These are phyloP conservation scores for Stereocaulon alpinum DNA, from an alignment of 495 filamentous ascomycete species.

Conservation along the genomic window DNA sequence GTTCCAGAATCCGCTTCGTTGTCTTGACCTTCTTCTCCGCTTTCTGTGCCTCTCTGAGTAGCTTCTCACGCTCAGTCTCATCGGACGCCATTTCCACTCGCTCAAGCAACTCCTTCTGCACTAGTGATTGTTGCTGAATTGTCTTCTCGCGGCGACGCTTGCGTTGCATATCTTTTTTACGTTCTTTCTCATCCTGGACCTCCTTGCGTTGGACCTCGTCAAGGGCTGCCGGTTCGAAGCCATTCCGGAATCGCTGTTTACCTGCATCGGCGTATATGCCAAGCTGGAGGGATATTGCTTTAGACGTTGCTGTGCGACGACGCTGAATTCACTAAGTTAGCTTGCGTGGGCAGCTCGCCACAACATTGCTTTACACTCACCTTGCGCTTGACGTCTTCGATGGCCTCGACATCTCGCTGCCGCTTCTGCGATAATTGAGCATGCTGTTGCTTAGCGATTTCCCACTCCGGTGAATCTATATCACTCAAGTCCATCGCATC, in stretches of 20 bases:
- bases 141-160: constrained; percentile 96
- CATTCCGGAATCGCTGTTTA: constrained; percentile 42
- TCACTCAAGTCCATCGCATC: constrained; percentile 58
- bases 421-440: constrained; percentile 47
- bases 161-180: constrained; percentile 99
- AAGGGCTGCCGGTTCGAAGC: constrained; percentile 58
- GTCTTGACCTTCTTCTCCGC: constrained; percentile 81
- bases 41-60: constrained; percentile 68
- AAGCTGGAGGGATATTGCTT: constrained; percentile 42
- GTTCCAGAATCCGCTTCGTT: constrained; percentile 70
- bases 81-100: constrained; percentile 66
- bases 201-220: constrained; percentile 82
- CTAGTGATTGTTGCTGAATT: constrained; percentile 72
- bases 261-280: constrained; percentile 43
- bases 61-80: constrained; percentile 64
- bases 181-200: constrained; percentile 89
- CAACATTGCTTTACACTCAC: constrained; percentile 32
- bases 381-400: constrained; percentile 50
- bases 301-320: constrained; percentile 41
- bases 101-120: constrained; percentile 69
- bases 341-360: constrained; percentile 22
- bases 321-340: constrained; percentile 36
- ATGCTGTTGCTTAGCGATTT: constrained; percentile 45
- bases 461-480: constrained; percentile 53
- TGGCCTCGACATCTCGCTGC: constrained; percentile 44